Conservation (phyloP, 2,329 filamentous ascomycete species). For the Niveomyces coronatus region DNA sequence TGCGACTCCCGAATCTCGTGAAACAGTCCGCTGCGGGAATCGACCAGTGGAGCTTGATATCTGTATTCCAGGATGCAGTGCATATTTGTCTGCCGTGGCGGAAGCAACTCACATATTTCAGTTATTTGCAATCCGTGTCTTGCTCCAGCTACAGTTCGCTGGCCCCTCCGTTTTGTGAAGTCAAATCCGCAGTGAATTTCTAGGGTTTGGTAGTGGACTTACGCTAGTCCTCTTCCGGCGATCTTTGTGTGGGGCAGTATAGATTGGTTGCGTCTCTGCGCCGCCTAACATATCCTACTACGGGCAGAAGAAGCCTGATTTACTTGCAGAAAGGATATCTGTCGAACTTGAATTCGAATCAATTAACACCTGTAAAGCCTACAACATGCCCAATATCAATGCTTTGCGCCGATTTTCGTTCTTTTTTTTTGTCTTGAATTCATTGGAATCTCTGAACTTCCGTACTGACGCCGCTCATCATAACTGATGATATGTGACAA, state of each 20-base stretch:
- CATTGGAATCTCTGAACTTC: conserved; percentile 41
- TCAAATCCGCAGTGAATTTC: conserved; percentile 30
- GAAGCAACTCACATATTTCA: conserved; percentile 23
- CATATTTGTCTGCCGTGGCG: background rate
- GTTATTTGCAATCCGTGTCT: conserved; percentile 24
- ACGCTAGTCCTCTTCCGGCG: too few relatives aligned
- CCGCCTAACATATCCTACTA: too few relatives aligned
- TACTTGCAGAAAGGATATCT: too few relatives aligned
- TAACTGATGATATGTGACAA: conserved; percentile 47
- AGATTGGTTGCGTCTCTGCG: too few relatives aligned
- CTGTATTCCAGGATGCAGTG: too few relatives aligned
- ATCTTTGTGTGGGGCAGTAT: too few relatives aligned
- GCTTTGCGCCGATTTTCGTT: conserved; percentile 1
- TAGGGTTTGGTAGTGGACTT: conserved; percentile 33
- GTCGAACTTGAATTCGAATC: too few relatives aligned
- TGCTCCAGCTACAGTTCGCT: conserved; percentile 21
- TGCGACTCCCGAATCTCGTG: background rate
- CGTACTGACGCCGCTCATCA: conserved; percentile 58
- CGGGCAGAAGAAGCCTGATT: too few relatives aligned
- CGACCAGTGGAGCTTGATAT: background rate
- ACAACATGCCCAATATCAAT: background rate
- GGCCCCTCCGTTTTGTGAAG: conserved; percentile 28
- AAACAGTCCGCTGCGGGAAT: background rate
- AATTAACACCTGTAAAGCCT: too few relatives aligned
- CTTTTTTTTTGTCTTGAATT: conserved; percentile 21